Percentiles rank a stretch among this genome's conserved stretches.
These are phyloP conservation scores for Pouteria campechiana DNA, from an alignment of 179 eudicot species.

Conservation along the genomic window DNA sequence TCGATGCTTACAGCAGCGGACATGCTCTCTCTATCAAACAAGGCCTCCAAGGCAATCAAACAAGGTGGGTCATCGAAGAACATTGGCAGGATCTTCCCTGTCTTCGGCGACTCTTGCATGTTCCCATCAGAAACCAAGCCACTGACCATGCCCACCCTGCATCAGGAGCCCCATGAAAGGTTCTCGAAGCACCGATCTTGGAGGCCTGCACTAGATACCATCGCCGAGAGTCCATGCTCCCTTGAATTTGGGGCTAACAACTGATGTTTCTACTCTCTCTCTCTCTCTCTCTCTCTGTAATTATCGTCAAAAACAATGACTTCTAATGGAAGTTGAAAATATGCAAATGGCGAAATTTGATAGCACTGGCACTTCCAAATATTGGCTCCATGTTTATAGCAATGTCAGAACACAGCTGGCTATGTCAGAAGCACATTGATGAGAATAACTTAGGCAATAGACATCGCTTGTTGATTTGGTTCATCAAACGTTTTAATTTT, in stretches of 20 bases:
- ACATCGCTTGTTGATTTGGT: no score
- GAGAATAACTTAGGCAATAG: no score
- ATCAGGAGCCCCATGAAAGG: slow-evolving; percentile 4
- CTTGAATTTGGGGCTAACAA: background rate
- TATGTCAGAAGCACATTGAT: no score
- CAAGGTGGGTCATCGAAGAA: slow-evolving; percentile 16
- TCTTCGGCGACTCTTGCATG: slow-evolving; percentile 20
- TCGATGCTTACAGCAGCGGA: slow-evolving; percentile 47
- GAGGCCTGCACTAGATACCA: slow-evolving; percentile 39
- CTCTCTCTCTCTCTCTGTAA: slow-evolving; percentile 4
- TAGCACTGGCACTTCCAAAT: no score
- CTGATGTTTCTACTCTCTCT: background rate
- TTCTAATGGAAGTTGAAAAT: no score
- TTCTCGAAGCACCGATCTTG: slow-evolving; percentile 27
- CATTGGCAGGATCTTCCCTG: slow-evolving; percentile 30
- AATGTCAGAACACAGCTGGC: no score
- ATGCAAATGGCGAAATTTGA: no score
- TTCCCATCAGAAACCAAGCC: slow-evolving; percentile 20
- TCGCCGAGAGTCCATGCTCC: slow-evolving; percentile 22
- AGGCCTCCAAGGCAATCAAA: slow-evolving; percentile 27
- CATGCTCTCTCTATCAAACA: slow-evolving; percentile 14
- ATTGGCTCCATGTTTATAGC: no score
- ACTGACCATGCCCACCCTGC: background rate
- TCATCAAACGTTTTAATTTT: no score
- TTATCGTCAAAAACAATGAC: slow-evolving; percentile 4